Evolutionary conservation across 1,284 basidiomycete genomes (phyloP).

Genomic region (Puccinia brachypodii): DNA sequence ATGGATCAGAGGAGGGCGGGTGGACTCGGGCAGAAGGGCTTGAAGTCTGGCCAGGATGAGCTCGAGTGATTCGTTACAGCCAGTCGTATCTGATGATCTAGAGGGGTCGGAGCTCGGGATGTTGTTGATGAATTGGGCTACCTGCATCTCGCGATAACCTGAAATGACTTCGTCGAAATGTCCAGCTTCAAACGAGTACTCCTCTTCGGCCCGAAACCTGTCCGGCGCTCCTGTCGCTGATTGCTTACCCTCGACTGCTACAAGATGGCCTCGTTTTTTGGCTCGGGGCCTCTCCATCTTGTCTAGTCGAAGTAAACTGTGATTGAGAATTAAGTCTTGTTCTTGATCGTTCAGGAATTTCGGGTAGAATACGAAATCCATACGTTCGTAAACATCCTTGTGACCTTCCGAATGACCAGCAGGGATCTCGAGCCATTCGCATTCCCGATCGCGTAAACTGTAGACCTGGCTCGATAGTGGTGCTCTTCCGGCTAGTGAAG

Average conservation of each 20-base stretch:
- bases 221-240: background rate
- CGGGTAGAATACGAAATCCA: constrained; percentile 18
- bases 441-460: background rate
- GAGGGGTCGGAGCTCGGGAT: too few species aligned
- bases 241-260: background rate
- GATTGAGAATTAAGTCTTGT: constrained; percentile 14
- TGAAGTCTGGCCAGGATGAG: background rate
- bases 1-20: constrained; percentile 27
- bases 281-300: background rate
- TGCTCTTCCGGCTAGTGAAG: too few species aligned
- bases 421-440: constrained; percentile 14
- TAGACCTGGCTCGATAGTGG: background rate
- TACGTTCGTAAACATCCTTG: background rate
- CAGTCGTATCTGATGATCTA: background rate
- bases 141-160: constrained; percentile 27
- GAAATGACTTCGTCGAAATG: constrained; percentile 44
- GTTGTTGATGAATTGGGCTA: background rate
- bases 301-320: constrained; percentile 1
- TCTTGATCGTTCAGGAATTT: constrained; percentile 12
- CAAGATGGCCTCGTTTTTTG: background rate
- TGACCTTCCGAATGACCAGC: background rate
- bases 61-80: background rate
- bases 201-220: background rate
- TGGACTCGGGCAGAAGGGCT: background rate
- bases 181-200: constrained; percentile 31